These are phyloP conservation scores for Xylariaceae sp. DNA, from an alignment of 2,329 filamentous ascomycete species.

Conservation along the genomic window DNA sequence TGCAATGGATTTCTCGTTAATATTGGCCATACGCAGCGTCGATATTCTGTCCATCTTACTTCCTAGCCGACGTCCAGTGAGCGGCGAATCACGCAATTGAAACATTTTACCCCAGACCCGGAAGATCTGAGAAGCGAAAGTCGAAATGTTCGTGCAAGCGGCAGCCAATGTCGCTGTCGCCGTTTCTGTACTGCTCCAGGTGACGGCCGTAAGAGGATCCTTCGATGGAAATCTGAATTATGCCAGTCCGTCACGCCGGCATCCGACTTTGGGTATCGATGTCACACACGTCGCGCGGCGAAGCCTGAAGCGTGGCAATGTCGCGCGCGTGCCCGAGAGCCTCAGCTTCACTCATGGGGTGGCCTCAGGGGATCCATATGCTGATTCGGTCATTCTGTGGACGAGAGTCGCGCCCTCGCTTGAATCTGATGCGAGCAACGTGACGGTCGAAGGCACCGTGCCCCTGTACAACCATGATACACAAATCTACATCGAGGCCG, in stretches of 20 bases:
- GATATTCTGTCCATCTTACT: background rate
- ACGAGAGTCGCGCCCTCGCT: conserved; percentile 44
- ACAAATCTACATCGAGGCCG: conserved; percentile 41
- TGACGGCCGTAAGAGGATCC: conserved; percentile 12
- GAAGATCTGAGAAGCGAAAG: background rate
- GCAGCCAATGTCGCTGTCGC: background rate
- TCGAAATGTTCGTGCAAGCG: conserved; percentile 6
- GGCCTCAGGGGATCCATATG: conserved; percentile 46
- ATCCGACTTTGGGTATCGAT: conserved; percentile 60
- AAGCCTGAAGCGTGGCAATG: conserved; percentile 41
- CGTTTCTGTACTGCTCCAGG: conserved; percentile 6
- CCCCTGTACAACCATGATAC: conserved; percentile 47
- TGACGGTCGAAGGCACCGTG: conserved; percentile 41
- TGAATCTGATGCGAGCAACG: conserved; percentile 45
- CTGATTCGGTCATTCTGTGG: conserved; percentile 56
- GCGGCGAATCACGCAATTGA: background rate
- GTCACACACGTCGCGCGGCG: conserved; percentile 58
- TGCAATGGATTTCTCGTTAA: background rate
- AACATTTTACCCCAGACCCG: background rate
- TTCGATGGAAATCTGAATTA: conserved; percentile 59
- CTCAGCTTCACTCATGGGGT: conserved; percentile 64
- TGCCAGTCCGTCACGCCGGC: conserved; percentile 60
- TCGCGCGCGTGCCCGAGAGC: conserved; percentile 40
- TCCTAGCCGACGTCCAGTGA: background rate
- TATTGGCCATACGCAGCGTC: background rate